These are phyloP conservation scores for Rhizopogon rudus DNA, from an alignment of 768 basidiomycete species.

Conservation along the genomic window DNA sequence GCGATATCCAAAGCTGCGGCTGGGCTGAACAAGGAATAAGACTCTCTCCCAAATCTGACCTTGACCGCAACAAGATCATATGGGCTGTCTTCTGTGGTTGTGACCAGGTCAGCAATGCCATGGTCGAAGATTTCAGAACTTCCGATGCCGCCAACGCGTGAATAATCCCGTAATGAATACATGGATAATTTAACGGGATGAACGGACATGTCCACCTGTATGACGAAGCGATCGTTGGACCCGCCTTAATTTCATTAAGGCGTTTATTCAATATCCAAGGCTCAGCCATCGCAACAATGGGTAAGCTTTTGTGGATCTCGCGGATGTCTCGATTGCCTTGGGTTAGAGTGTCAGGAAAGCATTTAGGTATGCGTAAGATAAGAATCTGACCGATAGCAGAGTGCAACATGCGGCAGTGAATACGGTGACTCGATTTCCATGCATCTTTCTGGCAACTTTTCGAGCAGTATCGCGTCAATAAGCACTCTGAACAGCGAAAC, in stretches of 20 bases:
- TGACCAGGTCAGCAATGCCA: not conserved
- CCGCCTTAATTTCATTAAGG: not conserved
- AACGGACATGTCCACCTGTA: not conserved
- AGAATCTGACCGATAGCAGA: not conserved
- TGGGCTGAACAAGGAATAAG: conserved; percentile 1
- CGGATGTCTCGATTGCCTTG: not conserved
- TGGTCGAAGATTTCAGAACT: not conserved
- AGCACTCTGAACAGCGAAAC: not conserved
- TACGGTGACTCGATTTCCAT: not conserved
- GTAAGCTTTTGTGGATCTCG: conserved; percentile 1
- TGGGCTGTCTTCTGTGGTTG: not conserved
- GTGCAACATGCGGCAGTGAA: not conserved
- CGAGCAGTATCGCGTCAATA: not conserved
- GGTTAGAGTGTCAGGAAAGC: not conserved
- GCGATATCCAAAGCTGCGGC: not conserved
- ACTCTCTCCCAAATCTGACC: not conserved
- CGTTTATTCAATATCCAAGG: not conserved
- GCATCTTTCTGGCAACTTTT: not conserved
- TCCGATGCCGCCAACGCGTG: not conserved
- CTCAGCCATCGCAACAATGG: not conserved
- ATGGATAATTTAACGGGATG: not conserved
- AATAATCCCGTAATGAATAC: not conserved
- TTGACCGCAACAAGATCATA: not conserved
- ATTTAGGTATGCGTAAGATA: not conserved
- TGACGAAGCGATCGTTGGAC: not conserved